Percentiles rank a stretch among this genome's conserved stretches.
Conservation (phyloP, 2,329 filamentous ascomycete genomes). For the Lachnellula cervina region DNA sequence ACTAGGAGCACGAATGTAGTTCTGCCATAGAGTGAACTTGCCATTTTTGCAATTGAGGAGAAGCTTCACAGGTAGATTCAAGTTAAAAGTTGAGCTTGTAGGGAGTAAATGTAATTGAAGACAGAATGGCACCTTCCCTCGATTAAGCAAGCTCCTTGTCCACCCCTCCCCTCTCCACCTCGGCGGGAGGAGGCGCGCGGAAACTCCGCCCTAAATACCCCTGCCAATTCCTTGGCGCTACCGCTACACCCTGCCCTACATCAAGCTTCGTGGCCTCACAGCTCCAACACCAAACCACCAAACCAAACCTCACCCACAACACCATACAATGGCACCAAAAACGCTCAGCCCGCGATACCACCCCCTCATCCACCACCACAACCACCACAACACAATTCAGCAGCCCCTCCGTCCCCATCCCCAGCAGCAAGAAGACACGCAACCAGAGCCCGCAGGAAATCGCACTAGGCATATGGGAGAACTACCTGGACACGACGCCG, state of each 20-base stretch:
- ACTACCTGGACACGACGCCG: conserved; percentile 76
- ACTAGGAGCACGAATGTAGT: background rate
- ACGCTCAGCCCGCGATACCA: conserved; percentile 33
- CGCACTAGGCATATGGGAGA: conserved; percentile 63
- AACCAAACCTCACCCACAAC: conserved; percentile 6
- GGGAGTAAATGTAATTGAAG: background rate
- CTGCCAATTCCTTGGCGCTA: conserved; percentile 8
- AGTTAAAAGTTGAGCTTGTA: background rate
- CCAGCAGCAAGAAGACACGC: conserved; percentile 16
- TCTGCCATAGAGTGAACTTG: background rate
- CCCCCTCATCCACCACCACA: conserved; percentile 19
- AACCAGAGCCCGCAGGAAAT: conserved; percentile 46
- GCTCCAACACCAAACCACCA: conserved; percentile 1
- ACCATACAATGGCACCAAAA: conserved; percentile 57
- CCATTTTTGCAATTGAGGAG: conserved; percentile 22
- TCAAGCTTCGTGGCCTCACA: conserved; percentile 28
- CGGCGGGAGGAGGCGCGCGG: no score
- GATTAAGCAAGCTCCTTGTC: no score
- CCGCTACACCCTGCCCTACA: conserved; percentile 4
- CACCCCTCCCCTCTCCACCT: no score
- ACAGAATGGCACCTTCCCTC: no score
- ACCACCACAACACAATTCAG: conserved; percentile 13
- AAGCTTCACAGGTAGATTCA: background rate
- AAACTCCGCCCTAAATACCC: background rate
- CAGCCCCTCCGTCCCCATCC: conserved; percentile 25